Conservation (phyloP, 805 yeast genomes). For the Metschnikowia matae region DNA sequence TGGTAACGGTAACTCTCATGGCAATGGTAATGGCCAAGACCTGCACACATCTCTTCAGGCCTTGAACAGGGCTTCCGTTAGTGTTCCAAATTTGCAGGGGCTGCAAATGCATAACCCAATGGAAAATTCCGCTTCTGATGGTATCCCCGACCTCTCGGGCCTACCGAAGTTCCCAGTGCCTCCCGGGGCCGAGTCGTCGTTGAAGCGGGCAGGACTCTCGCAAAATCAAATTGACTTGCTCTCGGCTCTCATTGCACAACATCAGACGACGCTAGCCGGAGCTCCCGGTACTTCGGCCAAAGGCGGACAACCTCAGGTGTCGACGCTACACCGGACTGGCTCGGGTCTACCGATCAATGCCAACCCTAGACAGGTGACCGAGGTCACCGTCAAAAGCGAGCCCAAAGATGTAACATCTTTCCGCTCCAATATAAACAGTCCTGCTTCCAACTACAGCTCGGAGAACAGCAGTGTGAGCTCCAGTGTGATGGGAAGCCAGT, state of each 20-base stretch:
- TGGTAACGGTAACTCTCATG: too few relatives aligned
- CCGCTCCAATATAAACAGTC: constrained; percentile 10
- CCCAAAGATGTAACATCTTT: not conserved
- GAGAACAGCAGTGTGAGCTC: constrained; percentile 12
- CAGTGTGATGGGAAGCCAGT: constrained; percentile 6
- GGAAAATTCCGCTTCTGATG: not conserved
- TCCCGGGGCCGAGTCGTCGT: constrained; percentile 61
- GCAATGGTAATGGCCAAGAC: too few relatives aligned
- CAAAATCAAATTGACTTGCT: constrained; percentile 69
- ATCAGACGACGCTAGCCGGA: constrained; percentile 35
- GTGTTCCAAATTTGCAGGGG: not conserved
- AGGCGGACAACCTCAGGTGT: not conserved
- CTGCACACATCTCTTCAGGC: not conserved
- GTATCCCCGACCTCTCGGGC: constrained; percentile 22
- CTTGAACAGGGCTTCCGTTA: not conserved
- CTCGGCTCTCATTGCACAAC: constrained; percentile 70
- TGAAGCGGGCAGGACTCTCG: constrained; percentile 62
- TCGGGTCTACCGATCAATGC: not conserved
- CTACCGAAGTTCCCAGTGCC: constrained; percentile 68
- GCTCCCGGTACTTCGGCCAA: not conserved
- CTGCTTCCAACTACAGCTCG: constrained; percentile 14
- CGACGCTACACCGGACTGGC: not conserved
- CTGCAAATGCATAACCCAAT: not conserved
- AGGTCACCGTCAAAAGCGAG: not conserved
- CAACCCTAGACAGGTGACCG: not conserved